Conservation (phyloP, 768 basidiomycete genomes). For the Mycena venus region DNA sequence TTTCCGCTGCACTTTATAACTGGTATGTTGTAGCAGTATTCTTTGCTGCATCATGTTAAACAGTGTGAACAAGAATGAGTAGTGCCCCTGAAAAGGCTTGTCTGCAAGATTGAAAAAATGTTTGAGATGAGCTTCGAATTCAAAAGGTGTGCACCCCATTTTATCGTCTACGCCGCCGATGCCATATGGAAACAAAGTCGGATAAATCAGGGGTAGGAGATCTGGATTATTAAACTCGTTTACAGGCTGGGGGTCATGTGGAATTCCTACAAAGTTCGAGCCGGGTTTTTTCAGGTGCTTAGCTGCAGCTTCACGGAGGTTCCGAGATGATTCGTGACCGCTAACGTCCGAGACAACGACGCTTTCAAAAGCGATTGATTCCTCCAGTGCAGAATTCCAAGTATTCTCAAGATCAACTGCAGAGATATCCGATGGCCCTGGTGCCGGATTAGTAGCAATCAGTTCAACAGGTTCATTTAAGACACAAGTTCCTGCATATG, state of each 20-base stretch:
- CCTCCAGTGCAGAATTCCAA: background rate
- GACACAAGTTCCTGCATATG: background rate
- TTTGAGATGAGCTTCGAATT: too few relatives aligned
- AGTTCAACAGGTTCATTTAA: too few relatives aligned
- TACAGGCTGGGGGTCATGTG: background rate
- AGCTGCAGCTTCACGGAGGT: background rate
- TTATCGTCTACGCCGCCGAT: too few relatives aligned
- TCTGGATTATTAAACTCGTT: constrained; percentile 14
- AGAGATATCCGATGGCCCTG: constrained; percentile 27
- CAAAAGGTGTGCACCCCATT: too few relatives aligned
- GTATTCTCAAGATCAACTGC: background rate
- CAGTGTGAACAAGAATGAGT: background rate
- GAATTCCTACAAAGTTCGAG: background rate
- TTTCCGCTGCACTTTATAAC: background rate
- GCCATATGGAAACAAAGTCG: too few relatives aligned
- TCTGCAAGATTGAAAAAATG: too few relatives aligned
- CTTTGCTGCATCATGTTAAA: constrained; percentile 3
- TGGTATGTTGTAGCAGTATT: background rate
- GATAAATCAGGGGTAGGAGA: too few relatives aligned
- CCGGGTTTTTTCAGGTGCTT: background rate
- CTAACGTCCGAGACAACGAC: background rate
- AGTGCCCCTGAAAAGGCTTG: background rate
- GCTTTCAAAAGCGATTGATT: too few relatives aligned
- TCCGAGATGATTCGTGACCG: background rate
- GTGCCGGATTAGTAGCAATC: background rate